A percentile compares a stretch with the other conserved stretches of the same genome.
Evolutionary conservation across 2,329 filamentous ascomycete genomes (phyloP).

Genomic region (Diaporthe batatas): DNA sequence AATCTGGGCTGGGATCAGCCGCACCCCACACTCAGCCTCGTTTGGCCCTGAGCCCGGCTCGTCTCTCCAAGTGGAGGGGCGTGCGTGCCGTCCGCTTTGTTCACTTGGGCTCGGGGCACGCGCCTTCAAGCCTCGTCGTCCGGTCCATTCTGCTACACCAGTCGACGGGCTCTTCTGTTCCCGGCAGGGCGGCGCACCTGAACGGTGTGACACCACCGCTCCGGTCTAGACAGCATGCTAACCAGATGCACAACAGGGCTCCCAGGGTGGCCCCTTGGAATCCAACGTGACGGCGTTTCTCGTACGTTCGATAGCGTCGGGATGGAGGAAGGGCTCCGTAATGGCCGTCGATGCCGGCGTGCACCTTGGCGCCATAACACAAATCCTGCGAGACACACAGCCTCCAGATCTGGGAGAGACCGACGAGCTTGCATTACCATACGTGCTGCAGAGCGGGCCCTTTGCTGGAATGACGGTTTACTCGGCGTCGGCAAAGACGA

Average conservation of each 20-base stretch:
- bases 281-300: conserved; percentile 91
- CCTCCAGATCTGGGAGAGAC: conserved; percentile 53
- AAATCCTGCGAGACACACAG: conserved; percentile 75
- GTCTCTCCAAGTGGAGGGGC: conserved; percentile 32
- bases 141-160: conserved; percentile 11
- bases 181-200: conserved; percentile 9
- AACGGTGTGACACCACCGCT: conserved; percentile 26
- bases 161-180: not conserved
- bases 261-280: conserved; percentile 90
- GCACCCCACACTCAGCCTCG: conserved; percentile 41
- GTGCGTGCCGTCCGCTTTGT: conserved; percentile 8
- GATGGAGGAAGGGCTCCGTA: conserved; percentile 86
- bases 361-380: conserved; percentile 86
- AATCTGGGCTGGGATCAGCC: conserved; percentile 36
- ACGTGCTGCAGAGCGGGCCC: conserved; percentile 75
- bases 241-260: conserved; percentile 70
- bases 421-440: conserved; percentile 57
- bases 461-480: conserved; percentile 85
- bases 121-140: not conserved
- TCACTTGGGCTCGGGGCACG: not conserved
- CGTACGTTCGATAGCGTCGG: conserved; percentile 82
- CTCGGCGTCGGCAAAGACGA: conserved; percentile 75
- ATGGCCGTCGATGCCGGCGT: conserved; percentile 95
- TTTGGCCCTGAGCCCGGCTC: conserved; percentile 12
- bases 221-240: conserved; percentile 45